Base-by-base conservation (phyloP, 1,284 basidiomycete genomes). In the Ustilago trichophora region DNA sequence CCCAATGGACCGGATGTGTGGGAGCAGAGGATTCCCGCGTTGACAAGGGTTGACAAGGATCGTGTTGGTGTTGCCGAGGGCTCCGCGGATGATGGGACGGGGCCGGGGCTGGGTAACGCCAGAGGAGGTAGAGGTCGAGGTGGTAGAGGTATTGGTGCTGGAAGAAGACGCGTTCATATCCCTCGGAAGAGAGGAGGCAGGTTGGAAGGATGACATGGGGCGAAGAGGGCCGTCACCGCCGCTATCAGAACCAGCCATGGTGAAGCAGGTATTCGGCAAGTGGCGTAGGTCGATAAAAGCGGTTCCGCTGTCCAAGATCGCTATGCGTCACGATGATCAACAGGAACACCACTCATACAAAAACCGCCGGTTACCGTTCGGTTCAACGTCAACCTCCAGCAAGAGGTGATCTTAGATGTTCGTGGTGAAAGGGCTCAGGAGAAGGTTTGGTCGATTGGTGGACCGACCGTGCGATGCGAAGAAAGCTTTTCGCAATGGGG, bases 21-120 rank as follows among this genome's bases (percentile, higher is more conserved):
- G 88, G 8, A 98, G 85, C 8, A 98, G 83, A 0, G 92, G 92
- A 75, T 99, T 99, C 15, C 91, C 88, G 69, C 92, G 86, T 90
- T 96, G 48, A 24, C 44, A 63, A 37, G 33, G 37, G 56, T 72
- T 72, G 43, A 80, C 78, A 15, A 81, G 57, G 32, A 81, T 69
- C 12, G 75, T 71, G 31, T 44, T 66, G 25, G 75, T 76, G 1
- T 56, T 52, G 2, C 73, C 72, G 2, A 62, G 59, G 0, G 72
- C 69, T 0, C 74, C 72, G 12, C 74, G 74, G 33, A 76, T 68
- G 9, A 70, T 31, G 2, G 72, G 74, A 1, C 71, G 65, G 4
- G 72, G 65, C 6, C 58, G 65, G 4, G 69, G 68, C 22, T 71
- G 68, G 10, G 42, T 32, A 0, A 71, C 49, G 1, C 41, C 43